Percentiles rank a stretch among this genome's conserved stretches.
phyloP scores from a whole-genome alignment of 768 basidiomycete genomes.

The Mycena vulgaris region DNA sequence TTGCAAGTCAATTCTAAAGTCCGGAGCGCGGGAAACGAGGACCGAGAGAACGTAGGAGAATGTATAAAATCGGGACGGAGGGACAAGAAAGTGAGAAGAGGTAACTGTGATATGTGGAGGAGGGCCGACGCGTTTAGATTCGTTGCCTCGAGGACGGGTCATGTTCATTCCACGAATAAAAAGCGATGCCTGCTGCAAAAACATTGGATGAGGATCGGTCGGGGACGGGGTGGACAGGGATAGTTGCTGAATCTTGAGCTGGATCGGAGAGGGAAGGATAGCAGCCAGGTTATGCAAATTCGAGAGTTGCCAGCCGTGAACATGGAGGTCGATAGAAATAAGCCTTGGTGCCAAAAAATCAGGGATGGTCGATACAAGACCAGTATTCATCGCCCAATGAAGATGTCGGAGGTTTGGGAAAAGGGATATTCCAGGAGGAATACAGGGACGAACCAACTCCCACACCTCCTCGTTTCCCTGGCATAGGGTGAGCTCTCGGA shows the following conservation, averaged over 20 bases:
- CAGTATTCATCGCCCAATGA: background rate
- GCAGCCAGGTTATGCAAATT: background rate
- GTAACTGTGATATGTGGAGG: background rate
- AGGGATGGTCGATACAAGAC: background rate
- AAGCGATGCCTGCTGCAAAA: no score
- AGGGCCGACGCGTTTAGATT: no score
- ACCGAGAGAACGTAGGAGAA: background rate
- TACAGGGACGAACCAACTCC: background rate
- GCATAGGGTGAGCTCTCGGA: background rate
- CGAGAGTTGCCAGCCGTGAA: background rate
- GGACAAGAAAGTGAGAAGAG: background rate
- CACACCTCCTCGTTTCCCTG: background rate
- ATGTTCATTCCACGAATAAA: no score
- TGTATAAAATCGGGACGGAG: background rate
- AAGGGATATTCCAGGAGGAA: background rate
- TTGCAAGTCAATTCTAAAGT: background rate
- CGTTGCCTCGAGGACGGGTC: background rate
- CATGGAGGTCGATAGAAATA: background rate
- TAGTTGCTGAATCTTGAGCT: no score
- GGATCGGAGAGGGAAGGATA: no score
- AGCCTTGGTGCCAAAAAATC: background rate
- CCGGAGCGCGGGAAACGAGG: background rate
- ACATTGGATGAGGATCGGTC: no score
- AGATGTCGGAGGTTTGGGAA: background rate
- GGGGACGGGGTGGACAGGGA: no score